Percentiles rank a stretch among this genome's conserved stretches.
Evolutionary conservation across 306 rosid genomes (phyloP).

Genomic region (Cicer judaicum): DNA sequence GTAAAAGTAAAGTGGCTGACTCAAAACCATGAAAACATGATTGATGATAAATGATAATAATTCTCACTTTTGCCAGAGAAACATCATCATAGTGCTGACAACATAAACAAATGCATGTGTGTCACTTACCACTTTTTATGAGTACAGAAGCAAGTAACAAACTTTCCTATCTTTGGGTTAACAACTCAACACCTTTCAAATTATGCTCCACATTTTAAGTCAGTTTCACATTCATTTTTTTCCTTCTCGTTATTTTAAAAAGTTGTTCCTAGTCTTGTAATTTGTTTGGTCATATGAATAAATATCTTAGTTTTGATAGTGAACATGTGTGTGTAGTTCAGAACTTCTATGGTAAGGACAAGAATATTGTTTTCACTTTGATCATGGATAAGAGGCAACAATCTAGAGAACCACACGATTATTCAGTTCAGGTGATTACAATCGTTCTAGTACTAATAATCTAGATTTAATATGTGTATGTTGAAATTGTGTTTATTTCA

Average conservation of each 20-base stretch:
- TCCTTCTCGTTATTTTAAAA: not conserved
- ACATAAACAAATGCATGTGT: constrained; percentile 40
- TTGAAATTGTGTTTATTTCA: too few relatives aligned
- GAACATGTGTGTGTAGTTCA: not conserved
- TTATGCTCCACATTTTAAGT: constrained; percentile 26
- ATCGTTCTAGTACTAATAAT: not conserved
- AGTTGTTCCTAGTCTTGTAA: constrained; percentile 6
- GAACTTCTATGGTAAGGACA: constrained; percentile 1
- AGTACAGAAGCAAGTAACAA: constrained; percentile 24
- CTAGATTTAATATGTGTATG: too few relatives aligned
- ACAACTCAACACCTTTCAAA: constrained; percentile 36
- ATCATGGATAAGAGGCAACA: not conserved
- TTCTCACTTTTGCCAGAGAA: constrained; percentile 44
- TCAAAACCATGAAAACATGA: constrained; percentile 8
- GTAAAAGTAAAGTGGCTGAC: constrained; percentile 5
- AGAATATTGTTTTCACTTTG: constrained; percentile 11
- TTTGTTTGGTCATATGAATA: constrained; percentile 35
- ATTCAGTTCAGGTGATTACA: not conserved
- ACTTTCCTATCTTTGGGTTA: constrained; percentile 19
- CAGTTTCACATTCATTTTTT: constrained; percentile 27
- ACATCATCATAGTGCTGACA: constrained; percentile 36
- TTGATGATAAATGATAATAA: constrained; percentile 10
- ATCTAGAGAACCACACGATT: not conserved
- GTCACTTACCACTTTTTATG: constrained; percentile 37
- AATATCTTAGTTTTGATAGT: constrained; percentile 21